Percentiles rank a stretch among this genome's conserved stretches.
Conservation (phyloP, 805 yeast species). For the Kodamaea leandrae region DNA sequence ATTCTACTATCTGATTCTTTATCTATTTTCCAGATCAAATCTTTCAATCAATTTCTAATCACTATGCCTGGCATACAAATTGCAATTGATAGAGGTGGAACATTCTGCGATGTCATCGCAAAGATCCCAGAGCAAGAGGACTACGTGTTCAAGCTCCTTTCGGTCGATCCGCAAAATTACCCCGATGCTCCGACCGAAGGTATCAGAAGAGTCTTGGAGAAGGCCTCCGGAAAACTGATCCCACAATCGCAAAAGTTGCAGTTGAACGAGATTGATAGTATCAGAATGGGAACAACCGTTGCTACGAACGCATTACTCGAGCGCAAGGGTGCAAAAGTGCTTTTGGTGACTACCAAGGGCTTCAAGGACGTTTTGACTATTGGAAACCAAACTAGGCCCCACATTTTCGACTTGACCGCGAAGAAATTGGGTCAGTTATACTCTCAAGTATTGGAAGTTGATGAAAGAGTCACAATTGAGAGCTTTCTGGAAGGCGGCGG, state of each 20-base stretch:
- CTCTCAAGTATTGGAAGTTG: slow-evolving; percentile 75
- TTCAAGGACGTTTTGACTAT: slow-evolving; percentile 78
- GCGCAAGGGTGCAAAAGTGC: slow-evolving; percentile 87
- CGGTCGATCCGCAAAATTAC: slow-evolving; percentile 87
- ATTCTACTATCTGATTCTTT: too few relatives aligned
- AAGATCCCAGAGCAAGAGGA: slow-evolving; percentile 52
- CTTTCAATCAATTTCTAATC: not conserved
- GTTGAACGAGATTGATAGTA: slow-evolving; percentile 58
- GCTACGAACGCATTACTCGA: slow-evolving; percentile 95
- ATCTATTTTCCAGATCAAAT: not conserved
- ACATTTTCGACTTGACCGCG: slow-evolving; percentile 80
- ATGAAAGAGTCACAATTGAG: slow-evolving; percentile 84
- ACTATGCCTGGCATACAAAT: slow-evolving; percentile 22
- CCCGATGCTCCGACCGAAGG: slow-evolving; percentile 93
- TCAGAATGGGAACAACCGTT: slow-evolving; percentile 91
- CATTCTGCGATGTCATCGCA: slow-evolving; percentile 76
- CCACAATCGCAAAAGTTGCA: slow-evolving; percentile 59
- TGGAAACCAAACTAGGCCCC: slow-evolving; percentile 91
- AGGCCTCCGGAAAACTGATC: slow-evolving; percentile 49
- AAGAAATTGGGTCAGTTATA: slow-evolving; percentile 70
- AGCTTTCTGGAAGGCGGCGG: slow-evolving; percentile 72
- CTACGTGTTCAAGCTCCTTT: slow-evolving; percentile 70
- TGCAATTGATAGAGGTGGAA: slow-evolving; percentile 66
- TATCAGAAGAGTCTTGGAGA: slow-evolving; percentile 71
- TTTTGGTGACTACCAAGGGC: slow-evolving; percentile 83